phyloP scores from a whole-genome alignment of 2,329 filamentous ascomycete species.

The Colletotrichum sansevieriae region DNA sequence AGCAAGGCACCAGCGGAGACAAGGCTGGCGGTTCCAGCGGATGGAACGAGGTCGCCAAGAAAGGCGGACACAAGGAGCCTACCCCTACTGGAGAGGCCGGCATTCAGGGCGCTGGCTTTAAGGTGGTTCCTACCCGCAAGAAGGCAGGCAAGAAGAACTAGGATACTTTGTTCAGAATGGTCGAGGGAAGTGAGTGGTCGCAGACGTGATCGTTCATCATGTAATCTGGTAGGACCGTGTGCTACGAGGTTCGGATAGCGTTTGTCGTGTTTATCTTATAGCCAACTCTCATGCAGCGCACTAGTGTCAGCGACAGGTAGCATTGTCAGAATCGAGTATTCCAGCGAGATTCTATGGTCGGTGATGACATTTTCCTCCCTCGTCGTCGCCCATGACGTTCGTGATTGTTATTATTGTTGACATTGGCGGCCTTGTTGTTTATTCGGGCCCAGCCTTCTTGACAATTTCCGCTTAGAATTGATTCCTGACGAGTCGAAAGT shows the following conservation, averaged over 20 bases:
- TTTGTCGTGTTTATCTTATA: slow-evolving; percentile 6
- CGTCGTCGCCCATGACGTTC: no score
- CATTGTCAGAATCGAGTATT: slow-evolving; percentile 9
- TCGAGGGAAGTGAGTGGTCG: background rate
- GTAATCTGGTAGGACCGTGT: slow-evolving; percentile 13
- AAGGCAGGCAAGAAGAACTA: slow-evolving; percentile 82
- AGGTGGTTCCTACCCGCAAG: slow-evolving; percentile 92
- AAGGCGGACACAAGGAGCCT: slow-evolving; percentile 71
- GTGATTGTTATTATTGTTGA: no score
- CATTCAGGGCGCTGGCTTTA: slow-evolving; percentile 77
- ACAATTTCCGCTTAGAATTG: no score
- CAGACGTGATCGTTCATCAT: slow-evolving; percentile 1
- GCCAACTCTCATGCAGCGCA: slow-evolving; percentile 15
- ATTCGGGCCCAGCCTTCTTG: no score
- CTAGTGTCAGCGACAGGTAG: slow-evolving; percentile 28
- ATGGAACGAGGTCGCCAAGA: slow-evolving; percentile 98
- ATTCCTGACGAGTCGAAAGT: no score
- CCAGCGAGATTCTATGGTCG: background rate
- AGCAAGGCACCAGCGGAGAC: slow-evolving; percentile 71
- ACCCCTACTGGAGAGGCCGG: slow-evolving; percentile 53
- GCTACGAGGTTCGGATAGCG: slow-evolving; percentile 15
- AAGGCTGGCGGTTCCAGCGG: slow-evolving; percentile 64
- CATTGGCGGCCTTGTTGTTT: no score
- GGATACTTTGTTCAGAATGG: slow-evolving; percentile 15
- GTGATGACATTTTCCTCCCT: no score